Evolutionary conservation across 2,329 filamentous ascomycete genomes (phyloP), one percentile per base, ranked within the genome.

Genomic region (Dactylella cylindrospora): DNA sequence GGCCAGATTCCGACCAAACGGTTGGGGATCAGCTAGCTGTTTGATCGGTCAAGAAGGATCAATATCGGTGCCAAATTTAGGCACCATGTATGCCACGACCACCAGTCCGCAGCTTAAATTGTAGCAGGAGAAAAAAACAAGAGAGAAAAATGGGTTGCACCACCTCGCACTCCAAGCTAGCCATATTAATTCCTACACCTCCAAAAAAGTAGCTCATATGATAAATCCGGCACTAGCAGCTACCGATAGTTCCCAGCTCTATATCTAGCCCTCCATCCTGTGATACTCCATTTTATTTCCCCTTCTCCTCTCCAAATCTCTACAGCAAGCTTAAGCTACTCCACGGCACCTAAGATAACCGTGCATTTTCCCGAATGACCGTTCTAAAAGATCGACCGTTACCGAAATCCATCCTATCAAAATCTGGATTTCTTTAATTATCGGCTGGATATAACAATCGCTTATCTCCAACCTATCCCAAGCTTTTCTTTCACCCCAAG

Each of bases 381-480:
- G 55, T 53, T 39, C 47, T 43, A 26, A 61, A 32, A 44, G 46
- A 46, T 23, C 53, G 32, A 61, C 55, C 40, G 55, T 44, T 61
- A 53, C 55, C 55, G n/a, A 61, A 61, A 53, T 61, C 55, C 49
- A 49, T 61, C 41, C 23, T 61, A 19, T 61, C 49, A 26, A 61
- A 61, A 29, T 61, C 55, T 36, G 55, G 55, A 39, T 61, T 61
- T 33, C 55, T 61, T 20, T 61, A 61, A 61, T 39, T 49, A 36
- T 47, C 39, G 19, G 25, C 28, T 10, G 36, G 33, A 15, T 26
- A 29, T 29, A 44, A 23, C 22, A 29, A n/a, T n/a, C n/a, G n/a
- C n/a, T n/a, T n/a, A n/a, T n/a, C n/a, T 6, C 23, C 7, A 32
- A 25, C 12, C 2, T 26, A 1, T 22, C 28, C 17, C 17, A 33